These are phyloP conservation scores for Salix arbutifolia DNA, from an alignment of 345 rosid genomes.

Conservation along the genomic window DNA sequence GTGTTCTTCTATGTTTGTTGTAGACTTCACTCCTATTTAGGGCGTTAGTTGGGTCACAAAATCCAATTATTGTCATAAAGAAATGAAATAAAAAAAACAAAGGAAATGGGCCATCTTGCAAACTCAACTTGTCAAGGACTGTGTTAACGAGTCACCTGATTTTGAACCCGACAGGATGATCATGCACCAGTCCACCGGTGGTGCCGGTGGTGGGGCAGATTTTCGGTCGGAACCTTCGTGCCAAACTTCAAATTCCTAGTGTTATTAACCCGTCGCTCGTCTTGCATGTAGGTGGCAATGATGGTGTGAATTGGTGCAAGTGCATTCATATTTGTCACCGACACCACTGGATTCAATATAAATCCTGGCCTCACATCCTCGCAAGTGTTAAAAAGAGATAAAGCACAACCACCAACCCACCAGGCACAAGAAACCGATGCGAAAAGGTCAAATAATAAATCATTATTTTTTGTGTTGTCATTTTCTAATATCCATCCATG, in stretches of 20 bases:
- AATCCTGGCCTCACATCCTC: background rate
- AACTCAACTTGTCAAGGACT: too few species aligned
- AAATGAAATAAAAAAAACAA: too few species aligned
- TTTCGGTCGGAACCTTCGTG: background rate
- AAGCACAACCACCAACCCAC: background rate
- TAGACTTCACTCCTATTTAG: too few species aligned
- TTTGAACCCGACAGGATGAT: too few species aligned
- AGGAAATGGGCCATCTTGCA: too few species aligned
- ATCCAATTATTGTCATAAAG: too few species aligned
- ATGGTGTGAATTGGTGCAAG: background rate
- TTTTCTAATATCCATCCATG: background rate
- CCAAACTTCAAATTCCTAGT: background rate
- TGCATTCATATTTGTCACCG: constrained; percentile 8
- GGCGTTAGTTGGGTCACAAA: too few species aligned
- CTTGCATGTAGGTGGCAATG: background rate
- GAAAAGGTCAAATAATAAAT: background rate
- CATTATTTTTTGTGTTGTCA: background rate
- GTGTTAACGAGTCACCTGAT: too few species aligned
- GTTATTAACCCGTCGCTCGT: background rate
- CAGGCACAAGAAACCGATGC: background rate
- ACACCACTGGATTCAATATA: background rate
- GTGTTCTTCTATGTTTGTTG: too few species aligned
- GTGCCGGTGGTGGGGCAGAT: background rate
- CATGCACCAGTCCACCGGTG: too few species aligned
- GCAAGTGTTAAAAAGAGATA: background rate